Evolutionary conservation across 2,329 filamentous ascomycete genomes (phyloP).

Genomic region (Fusarium subtropicale): DNA sequence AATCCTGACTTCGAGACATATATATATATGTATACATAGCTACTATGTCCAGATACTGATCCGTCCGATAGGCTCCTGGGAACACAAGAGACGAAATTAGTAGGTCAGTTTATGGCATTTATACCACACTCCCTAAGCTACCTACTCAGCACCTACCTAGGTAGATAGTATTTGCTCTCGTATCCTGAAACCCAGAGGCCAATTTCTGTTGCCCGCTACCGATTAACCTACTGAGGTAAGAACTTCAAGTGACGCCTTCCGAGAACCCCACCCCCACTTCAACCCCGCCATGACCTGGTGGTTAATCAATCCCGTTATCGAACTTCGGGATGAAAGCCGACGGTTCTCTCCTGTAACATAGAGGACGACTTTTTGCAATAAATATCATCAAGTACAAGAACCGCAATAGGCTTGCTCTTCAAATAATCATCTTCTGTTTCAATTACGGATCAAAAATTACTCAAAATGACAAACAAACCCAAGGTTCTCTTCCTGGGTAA

Average conservation of each 20-base stretch:
- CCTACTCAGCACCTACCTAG: too few relatives aligned
- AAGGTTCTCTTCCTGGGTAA: conserved; percentile 57
- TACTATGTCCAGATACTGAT: background rate
- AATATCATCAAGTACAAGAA: background rate
- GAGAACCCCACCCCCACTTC: conserved; percentile 28
- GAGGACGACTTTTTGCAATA: background rate
- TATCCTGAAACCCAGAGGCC: background rate
- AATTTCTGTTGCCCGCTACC: background rate
- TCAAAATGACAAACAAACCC: conserved; percentile 46
- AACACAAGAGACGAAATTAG: too few relatives aligned
- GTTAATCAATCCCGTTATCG: background rate
- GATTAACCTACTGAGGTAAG: background rate
- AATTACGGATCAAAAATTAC: background rate
- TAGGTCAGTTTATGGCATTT: background rate
- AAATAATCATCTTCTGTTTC: background rate
- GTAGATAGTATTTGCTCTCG: background rate
- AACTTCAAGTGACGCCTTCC: conserved; percentile 17
- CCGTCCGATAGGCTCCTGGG: too few relatives aligned
- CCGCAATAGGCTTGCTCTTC: background rate
- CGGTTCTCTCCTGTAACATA: background rate
- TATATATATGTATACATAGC: background rate
- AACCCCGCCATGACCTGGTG: conserved; percentile 20
- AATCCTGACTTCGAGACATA: background rate
- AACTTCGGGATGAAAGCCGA: conserved; percentile 27
- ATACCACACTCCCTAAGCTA: background rate